phyloP scores from a whole-genome alignment of 2,329 filamentous ascomycete species.

The Ophiostoma sp. region DNA sequence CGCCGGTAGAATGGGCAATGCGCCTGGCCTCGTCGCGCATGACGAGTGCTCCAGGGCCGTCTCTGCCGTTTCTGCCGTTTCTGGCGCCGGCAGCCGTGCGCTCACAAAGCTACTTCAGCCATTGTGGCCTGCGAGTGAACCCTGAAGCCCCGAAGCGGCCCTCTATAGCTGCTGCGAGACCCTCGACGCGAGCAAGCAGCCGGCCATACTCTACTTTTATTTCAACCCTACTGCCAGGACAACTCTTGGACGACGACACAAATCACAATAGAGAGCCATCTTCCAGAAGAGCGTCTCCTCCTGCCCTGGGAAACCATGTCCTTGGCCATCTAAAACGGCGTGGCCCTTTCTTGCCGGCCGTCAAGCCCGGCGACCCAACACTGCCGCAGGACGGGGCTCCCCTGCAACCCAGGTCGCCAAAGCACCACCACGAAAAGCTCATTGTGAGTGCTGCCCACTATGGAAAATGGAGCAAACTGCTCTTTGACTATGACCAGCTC shows the following conservation, averaged over 20 bases:
- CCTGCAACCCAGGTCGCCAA: neutral
- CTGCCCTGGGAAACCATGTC: neutral
- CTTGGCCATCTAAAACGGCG: conserved; percentile 25
- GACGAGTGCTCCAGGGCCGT: neutral
- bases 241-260: neutral
- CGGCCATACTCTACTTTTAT: conserved; percentile 3
- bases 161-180: neutral
- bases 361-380: conserved; percentile 5
- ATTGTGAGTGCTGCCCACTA: conserved; percentile 26
- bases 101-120: neutral
- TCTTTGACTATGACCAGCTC: conserved; percentile 30
- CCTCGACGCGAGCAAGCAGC: neutral
- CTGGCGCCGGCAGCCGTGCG: neutral
- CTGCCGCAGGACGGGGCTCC: neutral
- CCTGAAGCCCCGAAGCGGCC: neutral
- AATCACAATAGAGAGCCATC: neutral
- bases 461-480: conserved; percentile 31
- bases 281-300: neutral
- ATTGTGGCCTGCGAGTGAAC: neutral
- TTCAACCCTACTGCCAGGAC: neutral
- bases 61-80: neutral
- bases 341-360: conserved; percentile 15
- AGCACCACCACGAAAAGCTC: conserved; percentile 12
- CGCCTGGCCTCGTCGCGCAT: conserved; percentile 23
- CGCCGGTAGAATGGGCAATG: conserved; percentile 26